Evolutionary conservation across 805 yeast species (phyloP), one percentile per base, ranked within the genome.

Genomic region (Suhomyces sp.): DNA sequence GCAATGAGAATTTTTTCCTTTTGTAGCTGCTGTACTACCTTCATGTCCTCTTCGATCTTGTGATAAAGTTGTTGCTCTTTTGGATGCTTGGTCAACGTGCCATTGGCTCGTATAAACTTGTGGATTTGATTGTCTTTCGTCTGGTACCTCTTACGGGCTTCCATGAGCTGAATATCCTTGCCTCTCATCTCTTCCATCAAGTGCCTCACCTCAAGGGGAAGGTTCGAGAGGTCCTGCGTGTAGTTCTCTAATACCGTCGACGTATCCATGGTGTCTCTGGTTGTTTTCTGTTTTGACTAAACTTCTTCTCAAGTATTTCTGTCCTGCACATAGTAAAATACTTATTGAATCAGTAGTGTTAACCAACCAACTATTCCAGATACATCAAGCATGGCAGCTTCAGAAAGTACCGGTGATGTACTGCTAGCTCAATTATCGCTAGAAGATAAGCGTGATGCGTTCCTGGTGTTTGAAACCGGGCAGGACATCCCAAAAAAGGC

Each of bases 171-270:
- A 40, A 76, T 61, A 65, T 93, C 98, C 54, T 86, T 82, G 38
- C 77, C 80, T 49, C 86, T 80, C 36, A 93, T 78, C 68, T 94
- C 98, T 49, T 88, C 88, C 47, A 93, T 72, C 36, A 90, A 72
- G 62, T 88, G 90, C 50, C 86, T 86, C 44, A 93, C 79, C 69
- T 93, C 99, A 5, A 90, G 85, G 23, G 97, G 97, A 44, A 94
- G 78, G 61, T 92, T 93, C 9, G 93, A 84, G 44, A 93, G 75
- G 58, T 83, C 87, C 64, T 82, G 86, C 2, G 79, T 74, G 54
- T 74, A 74, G 57, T 74, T 74, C 55, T 74, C 79, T 23, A 75
- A 64, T 12, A 76, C 77, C 0, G 94, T 82, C n/a, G 97, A 91
- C 3, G 97, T 92, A 71, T 92, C 98, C 96, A 90, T 29, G 33